Evolutionary conservation across 1,284 basidiomycete species (phyloP).

Genomic region (Papiliotrema flavescens): DNA sequence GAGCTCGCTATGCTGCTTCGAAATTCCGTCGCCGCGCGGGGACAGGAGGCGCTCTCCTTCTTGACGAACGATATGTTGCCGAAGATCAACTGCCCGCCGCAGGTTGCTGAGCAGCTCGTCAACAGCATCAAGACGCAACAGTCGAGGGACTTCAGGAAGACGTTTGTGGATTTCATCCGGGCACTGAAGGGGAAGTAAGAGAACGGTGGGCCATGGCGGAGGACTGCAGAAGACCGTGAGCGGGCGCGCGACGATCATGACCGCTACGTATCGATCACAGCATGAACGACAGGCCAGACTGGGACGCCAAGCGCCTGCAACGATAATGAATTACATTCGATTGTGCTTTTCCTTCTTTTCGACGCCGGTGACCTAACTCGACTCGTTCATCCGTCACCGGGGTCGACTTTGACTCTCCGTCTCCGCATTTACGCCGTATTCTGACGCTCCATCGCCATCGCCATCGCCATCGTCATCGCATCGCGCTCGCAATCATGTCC

Average conservation of each 20-base stretch:
- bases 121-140: slow-evolving; percentile 73
- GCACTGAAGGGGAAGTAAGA: slow-evolving; percentile 9
- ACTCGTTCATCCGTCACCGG: not conserved
- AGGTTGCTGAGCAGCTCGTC: slow-evolving; percentile 73
- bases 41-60: slow-evolving; percentile 79
- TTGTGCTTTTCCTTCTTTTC: not conserved
- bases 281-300: not conserved
- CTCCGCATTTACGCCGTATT: too few species aligned
- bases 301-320: not conserved
- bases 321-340: not conserved
- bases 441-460: too few species aligned
- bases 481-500: not conserved
- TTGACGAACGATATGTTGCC: slow-evolving; percentile 79
- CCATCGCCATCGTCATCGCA: too few species aligned
- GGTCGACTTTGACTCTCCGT: too few species aligned
- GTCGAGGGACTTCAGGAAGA: slow-evolving; percentile 79
- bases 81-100: slow-evolving; percentile 77
- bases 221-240: too few species aligned
- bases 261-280: not conserved
- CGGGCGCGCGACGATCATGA: not conserved
- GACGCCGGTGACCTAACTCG: not conserved
- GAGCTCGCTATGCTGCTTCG: slow-evolving; percentile 86
- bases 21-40: slow-evolving; percentile 69
- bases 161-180: slow-evolving; percentile 70
- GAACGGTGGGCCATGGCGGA: not conserved